These are phyloP conservation scores for Parafenestella ontariensis DNA, from an alignment of 2,329 filamentous ascomycete species.

Conservation along the genomic window DNA sequence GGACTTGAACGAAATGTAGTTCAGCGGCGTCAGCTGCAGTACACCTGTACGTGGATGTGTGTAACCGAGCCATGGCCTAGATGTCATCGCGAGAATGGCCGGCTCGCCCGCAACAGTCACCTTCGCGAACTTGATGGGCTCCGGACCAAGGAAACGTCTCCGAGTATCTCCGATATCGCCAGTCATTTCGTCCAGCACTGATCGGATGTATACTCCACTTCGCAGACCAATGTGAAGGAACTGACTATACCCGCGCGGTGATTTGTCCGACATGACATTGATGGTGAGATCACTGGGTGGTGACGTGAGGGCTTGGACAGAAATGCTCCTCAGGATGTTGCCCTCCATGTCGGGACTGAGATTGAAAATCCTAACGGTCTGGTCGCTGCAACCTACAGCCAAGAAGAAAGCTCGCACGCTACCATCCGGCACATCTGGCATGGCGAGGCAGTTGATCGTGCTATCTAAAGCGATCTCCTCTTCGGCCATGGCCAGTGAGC, in stretches of 20 bases:
- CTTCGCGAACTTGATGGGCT: slow-evolving; percentile 86
- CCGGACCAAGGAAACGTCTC: slow-evolving; percentile 91
- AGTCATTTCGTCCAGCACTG: slow-evolving; percentile 92
- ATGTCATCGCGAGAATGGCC: slow-evolving; percentile 88
- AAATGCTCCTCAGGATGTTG: slow-evolving; percentile 78
- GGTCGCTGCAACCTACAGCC: slow-evolving; percentile 96
- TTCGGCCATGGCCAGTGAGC: slow-evolving; percentile 87
- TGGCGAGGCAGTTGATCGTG: slow-evolving; percentile 91
- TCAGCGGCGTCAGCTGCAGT: slow-evolving; percentile 91
- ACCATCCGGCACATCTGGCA: slow-evolving; percentile 91
- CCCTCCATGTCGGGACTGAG: slow-evolving; percentile 84
- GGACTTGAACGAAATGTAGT: slow-evolving; percentile 87
- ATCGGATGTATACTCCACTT: slow-evolving; percentile 94
- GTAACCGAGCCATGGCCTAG: slow-evolving; percentile 95
- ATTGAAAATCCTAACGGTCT: slow-evolving; percentile 90
- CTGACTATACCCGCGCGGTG: slow-evolving; percentile 83
- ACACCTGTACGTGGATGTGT: slow-evolving; percentile 84
- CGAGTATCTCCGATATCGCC: slow-evolving; percentile 94
- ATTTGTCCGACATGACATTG: slow-evolving; percentile 94
- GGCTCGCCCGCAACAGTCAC: slow-evolving; percentile 87
- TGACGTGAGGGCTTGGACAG: slow-evolving; percentile 90
- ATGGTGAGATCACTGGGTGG: slow-evolving; percentile 88
- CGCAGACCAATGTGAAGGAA: slow-evolving; percentile 96
- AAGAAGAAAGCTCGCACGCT: slow-evolving; percentile 88
- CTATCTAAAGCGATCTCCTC: slow-evolving; percentile 95